Evolutionary conservation across 1,139 yeast genomes (phyloP), one percentile per base, ranked within the genome.

Genomic region (Kodamaea sp.): DNA sequence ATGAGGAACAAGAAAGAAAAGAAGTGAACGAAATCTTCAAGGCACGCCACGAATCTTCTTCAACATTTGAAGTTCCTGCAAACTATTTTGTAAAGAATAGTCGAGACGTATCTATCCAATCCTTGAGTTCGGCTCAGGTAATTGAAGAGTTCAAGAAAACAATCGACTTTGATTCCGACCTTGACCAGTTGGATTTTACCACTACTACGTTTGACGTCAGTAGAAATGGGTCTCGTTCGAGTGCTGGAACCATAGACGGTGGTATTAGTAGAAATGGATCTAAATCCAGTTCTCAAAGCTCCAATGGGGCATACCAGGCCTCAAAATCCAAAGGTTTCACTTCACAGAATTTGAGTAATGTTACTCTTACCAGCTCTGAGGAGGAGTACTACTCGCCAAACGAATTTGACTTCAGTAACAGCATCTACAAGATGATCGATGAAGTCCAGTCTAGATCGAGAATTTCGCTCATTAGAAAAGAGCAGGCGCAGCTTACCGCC

Each of bases 311-410:
- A n/a, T n/a, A n/a, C n/a, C n/a, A n/a, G n/a, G n/a, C n/a, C n/a
- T n/a, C n/a, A n/a, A n/a, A n/a, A n/a, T n/a, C n/a, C n/a, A n/a
- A n/a, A n/a, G n/a, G n/a, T n/a, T n/a, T n/a, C n/a, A n/a, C n/a
- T n/a, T n/a, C n/a, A n/a, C n/a, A n/a, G n/a, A 37, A 33, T n/a
- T 24, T 20, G 28, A 32, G 44, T 15, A 29, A 28, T 14, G 20
- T 34, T 15, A 42, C 48, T 3, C 30, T 43, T 28, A 51, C 53
- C n/a, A 52, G 55, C 25, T 52, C 63, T 7, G 65, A 58, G 24
- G 70, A 62, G 2, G 70, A 63, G 39, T 63, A 54, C 41, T 63
- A 44, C 41, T 62, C 70, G 2, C 55, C 61, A 3, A 59, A 59
- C 16, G 68, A 62, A 27, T 49, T 49, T 38, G 52, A 45, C 14